phyloP scores from a whole-genome alignment of 495 filamentous ascomycete species.

The Cercophora sp. region DNA sequence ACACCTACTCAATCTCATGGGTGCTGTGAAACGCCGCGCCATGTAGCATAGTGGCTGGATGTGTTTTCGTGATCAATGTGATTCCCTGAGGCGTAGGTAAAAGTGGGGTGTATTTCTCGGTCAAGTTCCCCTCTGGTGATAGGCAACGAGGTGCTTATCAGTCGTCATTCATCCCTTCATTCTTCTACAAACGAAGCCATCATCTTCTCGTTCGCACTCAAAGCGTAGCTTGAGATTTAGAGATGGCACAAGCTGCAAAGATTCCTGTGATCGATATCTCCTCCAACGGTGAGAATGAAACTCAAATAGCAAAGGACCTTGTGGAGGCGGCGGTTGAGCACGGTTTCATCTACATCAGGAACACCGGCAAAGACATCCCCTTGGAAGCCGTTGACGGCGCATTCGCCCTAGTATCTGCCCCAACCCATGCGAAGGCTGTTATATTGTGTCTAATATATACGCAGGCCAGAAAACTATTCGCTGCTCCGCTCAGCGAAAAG shows the following conservation, averaged over 20 bases:
- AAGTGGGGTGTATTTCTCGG: no score
- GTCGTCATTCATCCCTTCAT: not conserved
- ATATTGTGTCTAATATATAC: no score
- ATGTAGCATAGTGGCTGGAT: no score
- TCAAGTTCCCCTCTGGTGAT: no score
- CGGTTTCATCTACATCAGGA: constrained; percentile 86
- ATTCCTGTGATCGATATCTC: constrained; percentile 83
- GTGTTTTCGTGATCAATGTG: no score
- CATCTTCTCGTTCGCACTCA: not conserved
- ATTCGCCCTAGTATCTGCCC: constrained; percentile 71
- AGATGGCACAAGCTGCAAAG: constrained; percentile 45
- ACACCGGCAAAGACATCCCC: constrained; percentile 63
- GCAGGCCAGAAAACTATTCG: constrained; percentile 79
- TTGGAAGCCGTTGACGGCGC: constrained; percentile 60
- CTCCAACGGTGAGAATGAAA: constrained; percentile 44
- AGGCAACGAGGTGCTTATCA: no score
- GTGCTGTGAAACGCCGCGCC: no score
- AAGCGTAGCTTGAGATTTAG: not conserved
- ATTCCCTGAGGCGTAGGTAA: no score
- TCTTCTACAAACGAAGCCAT: not conserved
- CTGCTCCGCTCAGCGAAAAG: constrained; percentile 67
- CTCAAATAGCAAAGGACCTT: constrained; percentile 61
- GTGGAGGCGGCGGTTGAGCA: constrained; percentile 75
- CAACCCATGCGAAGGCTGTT: no score
- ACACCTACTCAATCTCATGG: no score